A percentile compares a stretch with the other conserved stretches of the same genome.
These are phyloP conservation scores for Capronia americana DNA, from an alignment of 2,329 filamentous ascomycete species.

Conservation along the genomic window DNA sequence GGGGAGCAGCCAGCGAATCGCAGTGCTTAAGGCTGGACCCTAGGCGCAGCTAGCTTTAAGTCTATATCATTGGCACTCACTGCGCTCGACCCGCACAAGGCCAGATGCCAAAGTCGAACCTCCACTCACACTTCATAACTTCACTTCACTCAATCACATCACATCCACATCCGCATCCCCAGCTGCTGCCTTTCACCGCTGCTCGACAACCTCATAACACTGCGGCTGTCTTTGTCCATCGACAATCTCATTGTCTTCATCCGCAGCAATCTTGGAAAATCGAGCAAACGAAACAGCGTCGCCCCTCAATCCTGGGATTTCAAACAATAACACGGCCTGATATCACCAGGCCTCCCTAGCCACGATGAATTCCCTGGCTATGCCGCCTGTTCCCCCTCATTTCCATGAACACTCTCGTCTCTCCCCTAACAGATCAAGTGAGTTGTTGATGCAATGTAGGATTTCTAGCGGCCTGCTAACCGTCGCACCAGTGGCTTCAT, in stretches of 20 bases:
- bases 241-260: background rate
- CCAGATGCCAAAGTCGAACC: constrained; percentile 14
- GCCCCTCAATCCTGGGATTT: constrained; percentile 9
- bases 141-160: constrained; percentile 20
- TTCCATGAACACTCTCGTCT: constrained; percentile 66
- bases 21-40: constrained; percentile 9
- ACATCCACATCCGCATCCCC: constrained; percentile 18
- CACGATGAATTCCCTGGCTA: constrained; percentile 67
- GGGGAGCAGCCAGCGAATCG: constrained; percentile 1
- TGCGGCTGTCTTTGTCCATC: constrained; percentile 4
- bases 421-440: constrained; percentile 66
- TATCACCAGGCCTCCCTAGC: constrained; percentile 34
- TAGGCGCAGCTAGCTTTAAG: constrained; percentile 1
- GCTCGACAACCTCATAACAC: constrained; percentile 1
- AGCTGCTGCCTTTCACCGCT: constrained; percentile 15
- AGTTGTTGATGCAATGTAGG: constrained; percentile 39
- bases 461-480: constrained; percentile 20
- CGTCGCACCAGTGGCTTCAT: constrained; percentile 42
- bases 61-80: constrained; percentile 4
- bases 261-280: background rate
- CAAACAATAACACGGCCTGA: constrained; percentile 17
- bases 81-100: constrained; percentile 5
- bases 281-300: background rate
- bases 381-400: constrained; percentile 67
- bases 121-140: constrained; percentile 21